Percentiles rank a stretch among this genome's conserved stretches.
phyloP scores from a whole-genome alignment of 2,329 filamentous ascomycete genomes.

The Huntiella abstrusa region DNA sequence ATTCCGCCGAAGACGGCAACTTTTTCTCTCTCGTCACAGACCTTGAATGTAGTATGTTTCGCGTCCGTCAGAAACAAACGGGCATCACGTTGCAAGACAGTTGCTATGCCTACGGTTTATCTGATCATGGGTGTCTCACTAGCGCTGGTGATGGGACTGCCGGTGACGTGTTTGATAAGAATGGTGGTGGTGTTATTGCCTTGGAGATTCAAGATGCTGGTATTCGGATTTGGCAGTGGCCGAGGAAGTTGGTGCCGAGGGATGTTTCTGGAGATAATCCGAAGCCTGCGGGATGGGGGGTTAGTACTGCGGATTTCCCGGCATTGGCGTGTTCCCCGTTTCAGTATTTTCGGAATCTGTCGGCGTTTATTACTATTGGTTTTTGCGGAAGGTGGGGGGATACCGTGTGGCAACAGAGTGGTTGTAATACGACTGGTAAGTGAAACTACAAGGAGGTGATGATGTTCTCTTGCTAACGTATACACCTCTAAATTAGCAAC shows the following conservation, averaged over 20 bases:
- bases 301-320: constrained; percentile 45
- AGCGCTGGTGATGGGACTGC: constrained; percentile 24
- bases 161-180: constrained; percentile 32
- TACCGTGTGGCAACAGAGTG: constrained; percentile 26
- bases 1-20: constrained; percentile 34
- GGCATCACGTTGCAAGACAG: constrained; percentile 24
- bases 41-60: constrained; percentile 27
- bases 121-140: constrained; percentile 33
- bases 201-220: constrained; percentile 41
- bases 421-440: constrained; percentile 20
- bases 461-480: not conserved
- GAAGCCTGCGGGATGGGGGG: constrained; percentile 43
- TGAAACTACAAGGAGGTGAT: not conserved
- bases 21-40: constrained; percentile 41
- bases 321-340: constrained; percentile 40
- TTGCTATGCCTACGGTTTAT: constrained; percentile 33
- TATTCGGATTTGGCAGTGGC: constrained; percentile 45
- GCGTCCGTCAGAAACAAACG: constrained; percentile 33
- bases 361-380: constrained; percentile 47
- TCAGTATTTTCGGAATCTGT: constrained; percentile 43
- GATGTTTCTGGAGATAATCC: constrained; percentile 34
- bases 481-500: not conserved
- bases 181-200: constrained; percentile 39
- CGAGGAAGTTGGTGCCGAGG: constrained; percentile 25
- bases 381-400: constrained; percentile 40